phyloP scores from a whole-genome alignment of 2,329 filamentous ascomycete genomes.

The Venturia carpophila region DNA sequence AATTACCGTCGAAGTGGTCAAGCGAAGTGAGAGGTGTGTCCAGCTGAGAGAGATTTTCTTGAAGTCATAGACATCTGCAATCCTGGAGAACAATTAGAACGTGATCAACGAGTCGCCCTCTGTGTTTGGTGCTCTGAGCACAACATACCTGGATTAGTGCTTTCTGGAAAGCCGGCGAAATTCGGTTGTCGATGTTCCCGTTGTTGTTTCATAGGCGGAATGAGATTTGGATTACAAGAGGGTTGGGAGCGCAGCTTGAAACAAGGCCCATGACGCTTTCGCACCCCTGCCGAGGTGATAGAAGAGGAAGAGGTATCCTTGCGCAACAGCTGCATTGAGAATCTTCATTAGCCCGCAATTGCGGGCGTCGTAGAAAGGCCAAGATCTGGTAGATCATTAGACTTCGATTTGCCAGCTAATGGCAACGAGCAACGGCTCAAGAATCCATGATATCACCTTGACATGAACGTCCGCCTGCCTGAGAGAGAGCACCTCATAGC shows the following conservation, averaged over 20 bases:
- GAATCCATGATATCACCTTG: background rate
- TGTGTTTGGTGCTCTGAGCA: background rate
- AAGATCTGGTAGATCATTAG: background rate
- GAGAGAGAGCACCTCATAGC: background rate
- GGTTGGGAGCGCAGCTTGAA: background rate
- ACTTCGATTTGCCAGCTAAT: background rate
- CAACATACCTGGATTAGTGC: background rate
- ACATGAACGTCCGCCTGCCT: background rate
- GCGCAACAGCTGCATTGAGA: background rate
- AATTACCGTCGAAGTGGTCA: background rate
- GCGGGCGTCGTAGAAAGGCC: background rate
- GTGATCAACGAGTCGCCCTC: background rate
- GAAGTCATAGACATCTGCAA: background rate
- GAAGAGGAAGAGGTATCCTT: background rate
- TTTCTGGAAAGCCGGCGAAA: background rate
- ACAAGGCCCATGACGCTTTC: background rate
- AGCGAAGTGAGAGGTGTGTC: background rate
- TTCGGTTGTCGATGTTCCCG: background rate
- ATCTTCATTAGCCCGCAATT: background rate
- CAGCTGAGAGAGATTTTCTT: background rate
- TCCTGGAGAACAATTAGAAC: background rate
- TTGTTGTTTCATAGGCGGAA: background rate
- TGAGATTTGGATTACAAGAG: background rate
- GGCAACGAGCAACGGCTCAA: background rate
- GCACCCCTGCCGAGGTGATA: background rate